Evolutionary conservation across 140 eudicot species (phyloP), one percentile per base, ranked within the genome.

Genomic region (Anethum foeniculum): DNA sequence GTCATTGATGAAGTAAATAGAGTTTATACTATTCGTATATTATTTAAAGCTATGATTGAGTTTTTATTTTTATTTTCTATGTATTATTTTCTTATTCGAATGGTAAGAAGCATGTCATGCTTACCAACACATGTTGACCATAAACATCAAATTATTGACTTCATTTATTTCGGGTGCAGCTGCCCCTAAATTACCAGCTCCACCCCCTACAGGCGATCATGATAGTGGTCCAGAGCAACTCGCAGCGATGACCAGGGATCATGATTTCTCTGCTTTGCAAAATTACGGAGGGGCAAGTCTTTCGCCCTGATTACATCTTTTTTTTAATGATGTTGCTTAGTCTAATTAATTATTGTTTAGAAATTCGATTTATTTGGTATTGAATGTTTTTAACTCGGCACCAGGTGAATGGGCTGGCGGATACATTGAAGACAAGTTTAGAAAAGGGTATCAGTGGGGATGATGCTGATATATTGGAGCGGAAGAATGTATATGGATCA

Each of bases 211-310:
- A 15, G 94, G 91, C 69, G 93, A 85, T 71, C 88, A 86, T 85
- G 88, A 81, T 69, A 69, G 91, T 84, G 79, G 89, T 65, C 90
- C 88, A 1, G 92, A 83, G 76, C 91, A 95, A 60, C 91, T 95
- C 79, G 86, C 91, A 80, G 27, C 86, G 32, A 85, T 95, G 95
- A 84, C 91, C 18, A 84, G 88, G 75, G 97, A 95, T 56, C 93
- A 90, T 88, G 91, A 90, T 80, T 68, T 89, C 46, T 48, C 97
- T 82, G 85, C 88, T 41, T 83, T 92, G 79, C 93, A 88, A 72
- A 89, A 81, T 88, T 84, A 72, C 75, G 99, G 97, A 56, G 99
- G 97, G 90, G 98, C 80, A 89, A 90, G 87, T 81, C 48, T 34
- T 43, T 74, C 51, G 36, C 84, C n/a, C 75, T 69, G 51, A 48